These are phyloP conservation scores for Orbilia ellipsospora DNA, from an alignment of 2,329 filamentous ascomycete genomes.

Conservation along the genomic window DNA sequence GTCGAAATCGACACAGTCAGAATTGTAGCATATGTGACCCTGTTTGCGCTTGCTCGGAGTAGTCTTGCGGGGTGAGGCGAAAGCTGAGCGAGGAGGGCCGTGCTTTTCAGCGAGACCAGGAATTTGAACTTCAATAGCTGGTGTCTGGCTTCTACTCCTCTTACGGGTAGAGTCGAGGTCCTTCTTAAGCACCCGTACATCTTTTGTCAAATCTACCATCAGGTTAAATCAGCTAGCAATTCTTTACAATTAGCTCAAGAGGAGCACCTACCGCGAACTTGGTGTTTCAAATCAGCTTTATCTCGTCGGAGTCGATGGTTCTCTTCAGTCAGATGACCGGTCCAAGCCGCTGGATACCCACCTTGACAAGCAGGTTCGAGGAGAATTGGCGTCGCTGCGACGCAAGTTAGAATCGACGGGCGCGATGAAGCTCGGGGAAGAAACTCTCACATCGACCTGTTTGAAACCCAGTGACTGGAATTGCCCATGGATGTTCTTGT, in stretches of 20 bases:
- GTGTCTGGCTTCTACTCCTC: neutral
- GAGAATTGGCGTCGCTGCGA: constrained; percentile 29
- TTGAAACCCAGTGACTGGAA: constrained; percentile 39
- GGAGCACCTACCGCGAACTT: constrained; percentile 22
- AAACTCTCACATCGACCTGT: constrained; percentile 25
- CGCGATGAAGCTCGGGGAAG: neutral
- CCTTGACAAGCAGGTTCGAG: constrained; percentile 20
- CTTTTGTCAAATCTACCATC: constrained; percentile 26
- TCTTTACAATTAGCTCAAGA: constrained; percentile 14
- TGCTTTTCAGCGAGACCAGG: constrained; percentile 12
- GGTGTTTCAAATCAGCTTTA: constrained; percentile 32
- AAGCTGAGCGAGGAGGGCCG: constrained; percentile 10
- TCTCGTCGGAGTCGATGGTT: constrained; percentile 35
- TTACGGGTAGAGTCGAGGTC: constrained; percentile 5
- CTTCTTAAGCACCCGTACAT: constrained; percentile 40
- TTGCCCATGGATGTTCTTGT: constrained; percentile 30
- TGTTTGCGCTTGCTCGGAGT: constrained; percentile 32
- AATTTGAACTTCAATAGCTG: constrained; percentile 31
- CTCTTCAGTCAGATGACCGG: constrained; percentile 19
- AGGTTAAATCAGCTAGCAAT: constrained; percentile 4
- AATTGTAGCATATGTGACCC: constrained; percentile 39
- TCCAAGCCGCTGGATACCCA: neutral
- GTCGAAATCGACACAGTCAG: constrained; percentile 39
- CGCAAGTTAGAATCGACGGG: neutral
- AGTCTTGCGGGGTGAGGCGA: neutral